Percentiles rank a stretch among this genome's conserved stretches.
Evolutionary conservation across 441 rosid genomes (phyloP).

Genomic region (Raphanus hybrid): DNA sequence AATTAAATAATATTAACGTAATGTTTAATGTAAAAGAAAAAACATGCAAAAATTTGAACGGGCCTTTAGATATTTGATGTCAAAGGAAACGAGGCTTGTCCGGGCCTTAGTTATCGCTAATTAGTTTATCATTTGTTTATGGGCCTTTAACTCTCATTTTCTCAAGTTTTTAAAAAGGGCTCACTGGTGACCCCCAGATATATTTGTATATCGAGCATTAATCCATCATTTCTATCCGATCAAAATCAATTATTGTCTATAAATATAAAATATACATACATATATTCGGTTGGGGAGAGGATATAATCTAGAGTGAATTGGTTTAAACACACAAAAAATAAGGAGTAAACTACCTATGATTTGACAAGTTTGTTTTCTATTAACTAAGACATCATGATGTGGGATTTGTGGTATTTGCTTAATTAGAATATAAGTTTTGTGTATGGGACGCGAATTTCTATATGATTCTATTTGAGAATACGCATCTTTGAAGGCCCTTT

Average conservation of each 20-base stretch:
- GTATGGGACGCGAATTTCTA: too few species aligned
- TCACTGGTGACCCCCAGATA: not conserved
- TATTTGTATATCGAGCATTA: not conserved
- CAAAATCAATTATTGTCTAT: not conserved
- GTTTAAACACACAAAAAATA: too few species aligned
- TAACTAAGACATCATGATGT: too few species aligned
- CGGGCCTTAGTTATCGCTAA: not conserved
- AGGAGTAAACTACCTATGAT: too few species aligned
- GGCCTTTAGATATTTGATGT: not conserved
- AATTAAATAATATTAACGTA: not conserved
- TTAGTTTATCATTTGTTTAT: conserved; percentile 1
- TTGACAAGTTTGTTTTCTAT: too few species aligned
- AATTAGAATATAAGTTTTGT: too few species aligned
- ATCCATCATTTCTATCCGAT: not conserved
- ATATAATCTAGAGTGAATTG: too few species aligned
- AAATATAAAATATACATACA: not conserved
- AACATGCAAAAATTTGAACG: not conserved
- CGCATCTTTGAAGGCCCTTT: too few species aligned
- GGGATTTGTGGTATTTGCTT: too few species aligned
- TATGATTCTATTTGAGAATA: not conserved
- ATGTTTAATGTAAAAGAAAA: not conserved
- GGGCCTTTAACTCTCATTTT: not conserved
- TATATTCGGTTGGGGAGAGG: not conserved
- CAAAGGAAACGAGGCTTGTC: not conserved
- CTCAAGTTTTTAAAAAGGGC: not conserved